Conservation (phyloP, 352 stramenopile genomes). For the Globisporangium paddicum region DNA sequence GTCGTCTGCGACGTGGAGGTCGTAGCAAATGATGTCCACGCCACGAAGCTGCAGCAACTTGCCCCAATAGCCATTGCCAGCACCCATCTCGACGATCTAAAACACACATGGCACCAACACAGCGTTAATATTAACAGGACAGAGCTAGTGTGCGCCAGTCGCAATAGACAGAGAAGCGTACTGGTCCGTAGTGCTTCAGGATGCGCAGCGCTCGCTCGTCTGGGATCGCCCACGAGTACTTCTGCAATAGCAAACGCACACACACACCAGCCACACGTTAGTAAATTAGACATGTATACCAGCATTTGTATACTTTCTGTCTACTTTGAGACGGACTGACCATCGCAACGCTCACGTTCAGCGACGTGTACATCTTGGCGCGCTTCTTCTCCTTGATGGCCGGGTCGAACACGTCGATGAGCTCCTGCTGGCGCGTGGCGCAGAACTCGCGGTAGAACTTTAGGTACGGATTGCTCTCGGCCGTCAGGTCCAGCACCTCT, state of each 20-base stretch:
- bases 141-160: background rate
- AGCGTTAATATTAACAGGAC: background rate
- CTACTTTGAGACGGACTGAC: conserved; percentile 22
- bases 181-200: conserved; percentile 88
- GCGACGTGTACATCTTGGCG: conserved; percentile 57
- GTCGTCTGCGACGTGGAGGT: conserved; percentile 68
- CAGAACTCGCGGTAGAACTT: conserved; percentile 73
- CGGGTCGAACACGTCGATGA: conserved; percentile 72
- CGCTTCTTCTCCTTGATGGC: conserved; percentile 60
- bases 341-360: conserved; percentile 81
- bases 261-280: background rate
- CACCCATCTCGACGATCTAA: conserved; percentile 89
- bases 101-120: background rate
- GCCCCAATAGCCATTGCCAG: conserved; percentile 89
- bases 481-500: conserved; percentile 42
- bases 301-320: no score
- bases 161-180: conserved; percentile 11
- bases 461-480: conserved; percentile 78
- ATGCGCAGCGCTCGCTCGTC: conserved; percentile 85
- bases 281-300: no score
- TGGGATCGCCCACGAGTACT: conserved; percentile 92
- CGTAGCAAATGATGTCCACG: conserved; percentile 86
- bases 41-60: conserved; percentile 66
- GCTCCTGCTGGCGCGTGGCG: conserved; percentile 43
- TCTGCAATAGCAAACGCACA: conserved; percentile 30